Percentiles rank a stretch among this genome's conserved stretches.
Conservation (phyloP, 495 filamentous ascomycete genomes). For the Penicillium desertorum region DNA sequence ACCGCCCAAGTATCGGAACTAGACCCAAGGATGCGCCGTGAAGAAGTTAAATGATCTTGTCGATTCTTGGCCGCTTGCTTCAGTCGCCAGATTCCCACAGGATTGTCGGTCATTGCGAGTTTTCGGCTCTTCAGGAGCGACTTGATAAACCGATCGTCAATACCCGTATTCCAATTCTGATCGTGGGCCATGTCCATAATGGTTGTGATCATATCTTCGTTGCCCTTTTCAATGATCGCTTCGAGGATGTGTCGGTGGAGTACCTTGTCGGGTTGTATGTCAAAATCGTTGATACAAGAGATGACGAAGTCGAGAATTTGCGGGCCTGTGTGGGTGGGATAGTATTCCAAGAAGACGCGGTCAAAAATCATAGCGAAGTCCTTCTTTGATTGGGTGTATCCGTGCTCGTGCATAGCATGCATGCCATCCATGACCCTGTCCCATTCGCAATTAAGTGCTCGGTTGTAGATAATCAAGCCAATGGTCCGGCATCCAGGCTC, state of each 20-base stretch:
- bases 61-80: conserved; percentile 41
- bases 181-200: conserved; percentile 31
- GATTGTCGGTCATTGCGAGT: conserved; percentile 33
- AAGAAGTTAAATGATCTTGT: conserved; percentile 32
- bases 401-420: conserved; percentile 39
- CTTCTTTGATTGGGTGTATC: conserved; percentile 28
- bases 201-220: conserved; percentile 29
- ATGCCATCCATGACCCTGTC: conserved; percentile 39
- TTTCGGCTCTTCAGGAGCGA: conserved; percentile 33
- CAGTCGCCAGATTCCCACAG: conserved; percentile 47
- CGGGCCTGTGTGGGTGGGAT: conserved; percentile 34
- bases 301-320: conserved; percentile 40
- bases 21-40: conserved; percentile 40
- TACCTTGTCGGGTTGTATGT: conserved; percentile 40
- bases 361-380: conserved; percentile 40
- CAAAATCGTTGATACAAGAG: conserved; percentile 36
- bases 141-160: conserved; percentile 32
- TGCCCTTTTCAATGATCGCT: conserved; percentile 42
- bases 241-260: conserved; percentile 45
- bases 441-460: conserved; percentile 45
- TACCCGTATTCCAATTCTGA: conserved; percentile 34
- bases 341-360: conserved; percentile 48
- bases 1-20: conserved; percentile 17
- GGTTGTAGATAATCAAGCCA: conserved; percentile 39
- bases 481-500: conserved; percentile 40